Base-by-base conservation (phyloP, 208 protist genomes). In the Acanthamoeba sp. region DNA sequence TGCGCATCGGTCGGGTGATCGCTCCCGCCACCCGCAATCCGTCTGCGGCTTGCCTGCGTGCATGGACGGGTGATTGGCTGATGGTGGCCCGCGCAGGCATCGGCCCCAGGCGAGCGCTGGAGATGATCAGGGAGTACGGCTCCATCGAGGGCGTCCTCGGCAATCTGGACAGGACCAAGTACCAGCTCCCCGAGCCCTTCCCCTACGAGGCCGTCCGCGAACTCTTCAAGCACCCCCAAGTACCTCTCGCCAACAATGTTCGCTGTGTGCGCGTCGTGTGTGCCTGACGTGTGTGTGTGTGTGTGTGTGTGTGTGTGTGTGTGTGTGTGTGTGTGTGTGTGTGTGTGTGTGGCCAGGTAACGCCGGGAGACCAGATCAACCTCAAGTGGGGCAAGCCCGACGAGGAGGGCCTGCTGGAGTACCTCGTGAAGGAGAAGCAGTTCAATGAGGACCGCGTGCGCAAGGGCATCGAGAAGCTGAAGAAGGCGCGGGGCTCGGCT, bases 351-450 rank as follows among this genome's bases (percentile, higher is more conserved):
- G 76, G 80, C 27, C 18, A 73, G 76, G 98, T 98, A 3, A 94
- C 90, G 27, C 78, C 82, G 5, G 62, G 20, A 1, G 36, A 88
- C 34, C 38, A 95, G 6, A 57, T 97, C 59, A 93, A 97, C 27
- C 73, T 89, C 5, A 38, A 80, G 5, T 99, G 99, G 97, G 97
- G 88, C 32, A 98, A 98, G 73, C 99, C 99, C 9, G 99, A 99
- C 95, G 98, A 99, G 93, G 98, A 99, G 91, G 99, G 98, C 0
- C 95, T 99, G 9, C 97, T 99, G 52, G 82, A 99, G 94, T 99
- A 99, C 95, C 96, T 99, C 34, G 98, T 99, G 16, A 93, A 98
- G 29, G 99, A 99, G 94, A 99, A 99, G 95, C 95, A 98, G 27
- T 99, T 99, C 96, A 98, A 98, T 87, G 97, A 98, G 32, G 89